Evolutionary conservation across 805 yeast species (phyloP).

Genomic region (Pichia ethanolica): DNA sequence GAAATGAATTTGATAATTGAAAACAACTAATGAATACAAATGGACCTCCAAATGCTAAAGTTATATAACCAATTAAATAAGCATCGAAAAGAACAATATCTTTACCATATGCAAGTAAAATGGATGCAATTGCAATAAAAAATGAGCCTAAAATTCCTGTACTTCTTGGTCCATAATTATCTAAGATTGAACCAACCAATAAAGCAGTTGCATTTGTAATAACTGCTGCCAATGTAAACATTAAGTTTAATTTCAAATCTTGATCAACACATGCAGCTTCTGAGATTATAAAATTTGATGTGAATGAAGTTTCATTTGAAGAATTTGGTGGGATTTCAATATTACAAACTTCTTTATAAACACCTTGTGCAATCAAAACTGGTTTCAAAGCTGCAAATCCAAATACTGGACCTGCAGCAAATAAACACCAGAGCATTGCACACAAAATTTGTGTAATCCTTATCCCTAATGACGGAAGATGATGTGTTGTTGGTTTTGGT

Average conservation of each 20-base stretch:
- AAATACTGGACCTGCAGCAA: slow-evolving; percentile 90
- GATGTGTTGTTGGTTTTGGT: slow-evolving; percentile 1
- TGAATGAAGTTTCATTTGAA: no score
- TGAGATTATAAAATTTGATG: background rate
- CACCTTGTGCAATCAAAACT: slow-evolving; percentile 66
- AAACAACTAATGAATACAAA: slow-evolving; percentile 85
- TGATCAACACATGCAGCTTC: slow-evolving; percentile 54
- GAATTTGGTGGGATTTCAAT: slow-evolving; percentile 1
- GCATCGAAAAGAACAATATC: slow-evolving; percentile 40
- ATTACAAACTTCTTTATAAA: slow-evolving; percentile 58
- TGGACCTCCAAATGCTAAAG: slow-evolving; percentile 87
- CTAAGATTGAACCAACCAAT: slow-evolving; percentile 74
- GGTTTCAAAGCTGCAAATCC: slow-evolving; percentile 96
- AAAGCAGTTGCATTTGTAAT: slow-evolving; percentile 78
- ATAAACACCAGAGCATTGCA: slow-evolving; percentile 79
- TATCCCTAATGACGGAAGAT: slow-evolving; percentile 20
- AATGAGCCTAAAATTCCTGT: slow-evolving; percentile 70
- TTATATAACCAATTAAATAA: slow-evolving; percentile 65
- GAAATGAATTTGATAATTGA: slow-evolving; percentile 84
- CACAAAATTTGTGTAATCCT: slow-evolving; percentile 54
- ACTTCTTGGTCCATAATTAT: slow-evolving; percentile 70
- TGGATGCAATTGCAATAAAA: slow-evolving; percentile 50
- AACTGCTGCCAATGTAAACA: slow-evolving; percentile 84
- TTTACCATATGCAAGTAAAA: slow-evolving; percentile 20
- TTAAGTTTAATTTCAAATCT: slow-evolving; percentile 70